Evolutionary conservation across 2,329 filamentous ascomycete species (phyloP).

Genomic region (Aspergillus ibericus): DNA sequence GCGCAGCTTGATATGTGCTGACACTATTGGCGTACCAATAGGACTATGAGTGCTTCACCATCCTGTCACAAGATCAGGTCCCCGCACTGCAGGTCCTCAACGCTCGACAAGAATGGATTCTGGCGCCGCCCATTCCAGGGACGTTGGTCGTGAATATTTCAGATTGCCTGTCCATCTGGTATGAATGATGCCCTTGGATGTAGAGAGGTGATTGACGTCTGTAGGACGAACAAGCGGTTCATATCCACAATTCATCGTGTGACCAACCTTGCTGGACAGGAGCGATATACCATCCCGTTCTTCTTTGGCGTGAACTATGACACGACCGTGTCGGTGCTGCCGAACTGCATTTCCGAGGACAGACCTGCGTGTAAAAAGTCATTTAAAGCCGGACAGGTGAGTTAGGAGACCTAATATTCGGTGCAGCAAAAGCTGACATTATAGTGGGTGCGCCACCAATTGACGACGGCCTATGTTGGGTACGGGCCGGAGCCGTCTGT

Average conservation of each 20-base stretch:
- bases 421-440: background rate
- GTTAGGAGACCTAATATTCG: background rate
- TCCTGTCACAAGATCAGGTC: conserved; percentile 43
- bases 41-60: conserved; percentile 44
- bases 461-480: background rate
- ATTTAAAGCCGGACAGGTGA: conserved; percentile 24
- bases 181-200: background rate
- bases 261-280: conserved; percentile 39
- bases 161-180: conserved; percentile 33
- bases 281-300: conserved; percentile 44
- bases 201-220: background rate
- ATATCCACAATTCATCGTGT: conserved; percentile 43
- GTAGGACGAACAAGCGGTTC: conserved; percentile 41
- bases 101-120: conserved; percentile 29
- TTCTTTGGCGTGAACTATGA: conserved; percentile 47
- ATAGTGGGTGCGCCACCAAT: conserved; percentile 2
- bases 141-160: conserved; percentile 35
- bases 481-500: background rate
- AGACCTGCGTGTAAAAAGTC: conserved; percentile 14
- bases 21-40: background rate
- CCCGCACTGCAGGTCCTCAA: conserved; percentile 39
- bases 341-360: conserved; percentile 17
- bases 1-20: background rate
- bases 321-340: conserved; percentile 28
- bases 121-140: conserved; percentile 24